Evolutionary conservation across 1,284 basidiomycete species (phyloP).

Genomic region (Ustilago bromivora): DNA sequence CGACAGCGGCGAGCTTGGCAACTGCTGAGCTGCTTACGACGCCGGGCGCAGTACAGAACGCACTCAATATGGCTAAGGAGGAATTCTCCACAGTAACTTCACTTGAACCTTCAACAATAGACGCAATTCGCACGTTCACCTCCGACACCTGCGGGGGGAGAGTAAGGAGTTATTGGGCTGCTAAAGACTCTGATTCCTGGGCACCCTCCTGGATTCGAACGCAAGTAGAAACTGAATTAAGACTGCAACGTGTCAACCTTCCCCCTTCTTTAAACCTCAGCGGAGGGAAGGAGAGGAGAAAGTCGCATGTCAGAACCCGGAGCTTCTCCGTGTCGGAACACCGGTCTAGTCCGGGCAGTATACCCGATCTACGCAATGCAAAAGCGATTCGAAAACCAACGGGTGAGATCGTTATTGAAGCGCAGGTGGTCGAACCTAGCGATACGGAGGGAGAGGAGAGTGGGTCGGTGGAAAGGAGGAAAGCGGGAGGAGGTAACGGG

Average conservation of each 20-base stretch:
- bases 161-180: slow-evolving; percentile 27
- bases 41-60: slow-evolving; percentile 40
- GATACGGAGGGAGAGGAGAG: slow-evolving; percentile 20
- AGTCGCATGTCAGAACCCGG: slow-evolving; percentile 28
- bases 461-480: not conserved
- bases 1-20: slow-evolving; percentile 22
- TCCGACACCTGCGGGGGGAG: not conserved
- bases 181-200: slow-evolving; percentile 44
- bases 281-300: not conserved
- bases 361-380: slow-evolving; percentile 28
- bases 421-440: slow-evolving; percentile 25
- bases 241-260: slow-evolving; percentile 29
- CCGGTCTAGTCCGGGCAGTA: slow-evolving; percentile 22
- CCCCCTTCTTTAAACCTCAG: slow-evolving; percentile 12
- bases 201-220: slow-evolving; percentile 49
- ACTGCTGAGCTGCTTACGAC: slow-evolving; percentile 54
- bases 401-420: slow-evolving; percentile 53
- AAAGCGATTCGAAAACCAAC: slow-evolving; percentile 40
- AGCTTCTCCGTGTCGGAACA: slow-evolving; percentile 43
- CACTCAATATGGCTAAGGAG: slow-evolving; percentile 53
- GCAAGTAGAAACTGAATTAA: slow-evolving; percentile 35
- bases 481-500: not conserved
- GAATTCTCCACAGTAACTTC: slow-evolving; percentile 49
- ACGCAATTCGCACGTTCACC: slow-evolving; percentile 23
- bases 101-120: slow-evolving; percentile 20